Conservation (phyloP, 768 basidiomycete species). For the Rossbeevera mucosa region DNA sequence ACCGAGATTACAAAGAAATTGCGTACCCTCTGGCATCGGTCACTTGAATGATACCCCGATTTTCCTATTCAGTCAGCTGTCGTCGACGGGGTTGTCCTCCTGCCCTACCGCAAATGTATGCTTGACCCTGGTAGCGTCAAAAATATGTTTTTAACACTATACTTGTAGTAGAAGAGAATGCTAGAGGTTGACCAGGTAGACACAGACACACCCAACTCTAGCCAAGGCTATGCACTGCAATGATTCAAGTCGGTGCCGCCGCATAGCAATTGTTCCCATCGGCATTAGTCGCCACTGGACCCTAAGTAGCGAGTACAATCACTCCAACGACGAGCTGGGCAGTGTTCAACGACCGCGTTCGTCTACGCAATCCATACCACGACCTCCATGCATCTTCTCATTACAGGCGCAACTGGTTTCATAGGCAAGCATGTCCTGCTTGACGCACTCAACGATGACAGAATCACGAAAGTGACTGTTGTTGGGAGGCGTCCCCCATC, state of each 20-base stretch:
- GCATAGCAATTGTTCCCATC: background rate
- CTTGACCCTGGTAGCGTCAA: slow-evolving; percentile 53
- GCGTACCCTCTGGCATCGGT: slow-evolving; percentile 44
- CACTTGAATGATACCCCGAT: slow-evolving; percentile 60
- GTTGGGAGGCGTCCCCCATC: slow-evolving; percentile 21
- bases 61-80: slow-evolving; percentile 77
- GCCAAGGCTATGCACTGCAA: background rate
- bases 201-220: background rate
- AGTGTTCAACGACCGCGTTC: background rate
- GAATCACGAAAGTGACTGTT: slow-evolving; percentile 24
- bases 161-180: background rate
- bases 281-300: background rate
- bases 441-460: slow-evolving; percentile 17
- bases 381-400: slow-evolving; percentile 21
- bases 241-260: background rate
- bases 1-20: too few species aligned
- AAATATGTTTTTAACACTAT: slow-evolving; percentile 21
- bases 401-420: slow-evolving; percentile 25
- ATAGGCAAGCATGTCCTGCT: slow-evolving; percentile 19
- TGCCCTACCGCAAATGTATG: slow-evolving; percentile 63
- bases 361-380: background rate
- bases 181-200: background rate
- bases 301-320: background rate
- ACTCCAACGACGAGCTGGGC: background rate
- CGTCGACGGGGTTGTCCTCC: slow-evolving; percentile 66